These are phyloP conservation scores for Parasitella parasitica DNA, from an alignment of 371 early-diverging fungal species.

Conservation along the genomic window DNA sequence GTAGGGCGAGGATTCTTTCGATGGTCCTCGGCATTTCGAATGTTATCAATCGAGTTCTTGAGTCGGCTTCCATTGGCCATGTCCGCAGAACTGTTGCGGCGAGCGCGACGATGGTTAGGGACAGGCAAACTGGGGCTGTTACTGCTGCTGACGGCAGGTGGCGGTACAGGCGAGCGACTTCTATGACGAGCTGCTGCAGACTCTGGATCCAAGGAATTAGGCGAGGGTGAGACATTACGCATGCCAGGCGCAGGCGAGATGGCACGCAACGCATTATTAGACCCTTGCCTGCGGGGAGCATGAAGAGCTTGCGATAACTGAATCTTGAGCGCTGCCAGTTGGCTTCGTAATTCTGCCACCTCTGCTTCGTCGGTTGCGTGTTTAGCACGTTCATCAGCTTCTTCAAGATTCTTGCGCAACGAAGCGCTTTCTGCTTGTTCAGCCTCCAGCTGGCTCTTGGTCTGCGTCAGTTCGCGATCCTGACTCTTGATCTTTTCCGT, in stretches of 20 bases:
- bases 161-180: conserved; percentile 16
- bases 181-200: conserved; percentile 10
- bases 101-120: conserved; percentile 15
- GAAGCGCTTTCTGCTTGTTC: conserved; percentile 68
- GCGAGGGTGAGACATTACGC: conserved; percentile 40
- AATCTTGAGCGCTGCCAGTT: conserved; percentile 48
- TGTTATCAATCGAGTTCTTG: conserved; percentile 40
- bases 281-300: conserved; percentile 39
- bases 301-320: conserved; percentile 47
- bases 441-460: conserved; percentile 59
- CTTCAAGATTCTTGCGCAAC: conserved; percentile 50
- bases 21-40: conserved; percentile 35
- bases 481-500: conserved; percentile 60
- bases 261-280: conserved; percentile 17
- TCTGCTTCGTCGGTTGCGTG: conserved; percentile 42
- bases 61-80: conserved; percentile 25
- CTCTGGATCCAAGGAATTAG: conserved; percentile 25
- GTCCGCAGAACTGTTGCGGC: conserved; percentile 50
- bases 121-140: not conserved
- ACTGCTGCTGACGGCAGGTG: not conserved
- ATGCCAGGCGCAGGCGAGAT: conserved; percentile 35
- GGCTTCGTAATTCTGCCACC: conserved; percentile 46
- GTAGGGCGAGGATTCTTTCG: conserved; percentile 42
- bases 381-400: conserved; percentile 35
- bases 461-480: conserved; percentile 62